Percentiles rank a stretch among this genome's conserved stretches.
Conservation (phyloP, 169 alveolate genomes). For the Theileria equi region DNA sequence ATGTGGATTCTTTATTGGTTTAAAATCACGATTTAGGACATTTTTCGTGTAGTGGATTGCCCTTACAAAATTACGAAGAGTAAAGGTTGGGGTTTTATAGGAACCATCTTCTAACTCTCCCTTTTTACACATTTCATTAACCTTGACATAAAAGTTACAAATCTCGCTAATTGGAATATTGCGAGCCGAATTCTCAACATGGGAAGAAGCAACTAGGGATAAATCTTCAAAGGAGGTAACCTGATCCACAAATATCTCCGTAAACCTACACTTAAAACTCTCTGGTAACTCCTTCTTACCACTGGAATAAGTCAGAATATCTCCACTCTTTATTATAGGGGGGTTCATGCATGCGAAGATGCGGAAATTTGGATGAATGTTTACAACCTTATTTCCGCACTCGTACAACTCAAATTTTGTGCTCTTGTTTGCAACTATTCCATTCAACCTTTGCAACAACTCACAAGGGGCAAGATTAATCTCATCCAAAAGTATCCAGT, state of each 20-base stretch:
- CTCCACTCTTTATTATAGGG: constrained; percentile 73
- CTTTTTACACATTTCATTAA: constrained; percentile 5
- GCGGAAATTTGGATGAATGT: constrained; percentile 91
- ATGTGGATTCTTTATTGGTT: constrained; percentile 19
- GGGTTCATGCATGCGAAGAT: constrained; percentile 99
- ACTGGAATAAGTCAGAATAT: constrained; percentile 78
- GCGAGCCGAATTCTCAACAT: constrained; percentile 47
- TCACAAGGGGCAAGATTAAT: constrained; percentile 97
- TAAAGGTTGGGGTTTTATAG: constrained; percentile 45
- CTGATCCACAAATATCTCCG: constrained; percentile 95
- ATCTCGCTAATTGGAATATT: constrained; percentile 48
- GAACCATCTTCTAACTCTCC: constrained; percentile 54
- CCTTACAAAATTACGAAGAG: constrained; percentile 57
- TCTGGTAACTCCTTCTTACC: constrained; percentile 96
- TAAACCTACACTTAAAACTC: constrained; percentile 88
- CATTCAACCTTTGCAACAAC: constrained; percentile 87
- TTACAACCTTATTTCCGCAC: constrained; percentile 81
- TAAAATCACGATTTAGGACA: constrained; percentile 27
- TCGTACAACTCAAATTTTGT: constrained; percentile 72
- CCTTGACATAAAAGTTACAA: constrained; percentile 61
- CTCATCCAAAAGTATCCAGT: constrained; percentile 99
- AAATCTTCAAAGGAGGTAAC: constrained; percentile 67
- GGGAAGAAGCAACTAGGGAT: constrained; percentile 50
- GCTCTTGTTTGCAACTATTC: constrained; percentile 10
- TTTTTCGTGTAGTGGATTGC: constrained; percentile 29